Conservation (phyloP, 2,329 filamentous ascomycete genomes). For the Diaporthe ilicicola region DNA sequence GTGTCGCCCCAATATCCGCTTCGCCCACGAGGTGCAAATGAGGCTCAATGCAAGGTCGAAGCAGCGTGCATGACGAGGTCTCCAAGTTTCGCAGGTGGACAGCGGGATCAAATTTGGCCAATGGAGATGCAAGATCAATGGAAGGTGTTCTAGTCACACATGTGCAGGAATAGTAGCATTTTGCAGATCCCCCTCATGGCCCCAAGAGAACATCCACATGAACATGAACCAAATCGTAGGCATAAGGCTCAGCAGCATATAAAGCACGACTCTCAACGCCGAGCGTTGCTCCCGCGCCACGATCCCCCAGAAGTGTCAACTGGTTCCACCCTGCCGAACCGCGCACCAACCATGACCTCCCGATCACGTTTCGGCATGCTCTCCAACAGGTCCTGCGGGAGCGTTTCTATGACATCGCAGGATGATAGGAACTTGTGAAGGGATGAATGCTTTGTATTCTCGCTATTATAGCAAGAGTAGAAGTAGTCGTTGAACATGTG, state of each 20-base stretch:
- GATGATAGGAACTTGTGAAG: not conserved
- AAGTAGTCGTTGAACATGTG: constrained; percentile 16
- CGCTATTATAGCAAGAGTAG: not conserved
- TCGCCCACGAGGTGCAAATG: no score
- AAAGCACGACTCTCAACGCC: not conserved
- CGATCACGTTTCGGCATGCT: constrained; percentile 15
- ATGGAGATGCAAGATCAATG: not conserved
- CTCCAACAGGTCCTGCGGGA: not conserved
- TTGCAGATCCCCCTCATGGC: not conserved
- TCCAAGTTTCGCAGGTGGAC: no score
- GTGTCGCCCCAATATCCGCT: not conserved
- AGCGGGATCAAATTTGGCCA: no score
- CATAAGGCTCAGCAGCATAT: constrained; percentile 5
- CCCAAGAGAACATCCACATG: not conserved
- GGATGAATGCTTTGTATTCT: not conserved
- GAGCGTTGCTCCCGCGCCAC: constrained; percentile 3
- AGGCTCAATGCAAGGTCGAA: not conserved
- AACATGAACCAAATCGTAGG: constrained; percentile 16
- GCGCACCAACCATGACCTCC: not conserved
- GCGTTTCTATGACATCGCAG: not conserved
- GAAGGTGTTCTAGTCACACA: not conserved
- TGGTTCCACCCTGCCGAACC: constrained; percentile 1
- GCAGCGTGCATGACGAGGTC: no score
- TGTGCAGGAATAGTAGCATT: not conserved
- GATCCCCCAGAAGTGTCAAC: constrained; percentile 16